phyloP scores from a whole-genome alignment of 2,329 filamentous ascomycete genomes.

The Fusarium incarnatum region DNA sequence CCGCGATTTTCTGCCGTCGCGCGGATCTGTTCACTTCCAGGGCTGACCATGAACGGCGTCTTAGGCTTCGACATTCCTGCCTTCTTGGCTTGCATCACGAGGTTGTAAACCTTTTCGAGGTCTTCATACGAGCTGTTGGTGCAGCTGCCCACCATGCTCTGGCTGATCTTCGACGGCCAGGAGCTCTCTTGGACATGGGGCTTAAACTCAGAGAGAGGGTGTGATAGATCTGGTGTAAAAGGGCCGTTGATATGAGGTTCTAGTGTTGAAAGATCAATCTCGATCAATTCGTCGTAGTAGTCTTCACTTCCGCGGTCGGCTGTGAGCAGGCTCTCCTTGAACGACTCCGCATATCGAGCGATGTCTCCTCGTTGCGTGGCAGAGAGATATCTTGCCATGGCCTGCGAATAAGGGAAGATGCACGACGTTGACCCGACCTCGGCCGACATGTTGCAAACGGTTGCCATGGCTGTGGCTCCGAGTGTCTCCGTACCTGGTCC shows the following conservation, averaged over 20 bases:
- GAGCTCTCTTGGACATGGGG: slow-evolving; percentile 91
- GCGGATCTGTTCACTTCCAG: slow-evolving; percentile 95
- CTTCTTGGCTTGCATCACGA: slow-evolving; percentile 79
- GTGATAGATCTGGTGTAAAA: slow-evolving; percentile 97
- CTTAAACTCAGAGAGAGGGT: slow-evolving; percentile 96
- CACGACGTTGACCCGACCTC: slow-evolving; percentile 54
- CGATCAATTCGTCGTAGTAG: slow-evolving; percentile 50
- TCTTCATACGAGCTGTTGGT: slow-evolving; percentile 90
- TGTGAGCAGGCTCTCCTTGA: neutral
- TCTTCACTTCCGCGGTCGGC: slow-evolving; percentile 42
- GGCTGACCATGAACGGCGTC: slow-evolving; percentile 91
- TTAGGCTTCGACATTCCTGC: slow-evolving; percentile 90
- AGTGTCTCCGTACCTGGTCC: slow-evolving; percentile 50
- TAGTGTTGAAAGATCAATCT: slow-evolving; percentile 72
- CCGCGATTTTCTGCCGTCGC: slow-evolving; percentile 91
- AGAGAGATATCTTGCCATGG: slow-evolving; percentile 49
- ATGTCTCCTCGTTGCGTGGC: slow-evolving; percentile 47
- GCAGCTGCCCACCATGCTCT: slow-evolving; percentile 97
- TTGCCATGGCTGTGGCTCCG: slow-evolving; percentile 53
- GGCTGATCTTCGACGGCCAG: slow-evolving; percentile 91
- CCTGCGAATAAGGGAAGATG: slow-evolving; percentile 51
- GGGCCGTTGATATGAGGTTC: slow-evolving; percentile 99
- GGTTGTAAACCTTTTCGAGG: slow-evolving; percentile 93
- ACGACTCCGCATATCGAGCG: neutral
- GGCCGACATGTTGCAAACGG: slow-evolving; percentile 54